Evolutionary conservation across 768 basidiomycete species (phyloP).

Genomic region (Mrakia frigida): DNA sequence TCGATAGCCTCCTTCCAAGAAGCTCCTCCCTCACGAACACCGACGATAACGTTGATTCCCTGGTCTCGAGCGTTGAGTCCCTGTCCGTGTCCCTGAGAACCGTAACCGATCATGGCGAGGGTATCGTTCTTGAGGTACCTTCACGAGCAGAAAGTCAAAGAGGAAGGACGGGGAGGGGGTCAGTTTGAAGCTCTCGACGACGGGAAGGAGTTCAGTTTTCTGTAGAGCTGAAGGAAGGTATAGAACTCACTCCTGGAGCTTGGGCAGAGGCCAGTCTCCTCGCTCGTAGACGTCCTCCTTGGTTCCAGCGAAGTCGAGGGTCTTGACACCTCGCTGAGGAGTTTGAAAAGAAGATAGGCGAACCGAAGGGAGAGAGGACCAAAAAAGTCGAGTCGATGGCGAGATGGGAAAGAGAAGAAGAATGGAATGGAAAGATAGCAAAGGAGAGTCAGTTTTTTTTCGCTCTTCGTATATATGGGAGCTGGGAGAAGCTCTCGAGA

Average conservation of each 20-base stretch:
- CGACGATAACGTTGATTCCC: constrained; percentile 95
- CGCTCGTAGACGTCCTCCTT: constrained; percentile 93
- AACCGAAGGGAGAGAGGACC: constrained; percentile 1
- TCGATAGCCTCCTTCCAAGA: constrained; percentile 92
- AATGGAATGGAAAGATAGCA: background rate
- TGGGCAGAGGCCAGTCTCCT: constrained; percentile 93
- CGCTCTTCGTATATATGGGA: no score
- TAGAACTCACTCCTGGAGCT: constrained; percentile 68
- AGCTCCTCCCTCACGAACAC: constrained; percentile 94
- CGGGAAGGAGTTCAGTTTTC: background rate
- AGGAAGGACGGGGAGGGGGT: background rate
- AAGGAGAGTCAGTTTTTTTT: background rate
- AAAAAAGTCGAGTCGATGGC: constrained; percentile 12
- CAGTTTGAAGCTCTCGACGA: background rate
- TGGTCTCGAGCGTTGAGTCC: constrained; percentile 99
- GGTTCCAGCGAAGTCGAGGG: constrained; percentile 91
- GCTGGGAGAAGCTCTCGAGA: background rate
- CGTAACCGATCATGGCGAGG: constrained; percentile 97
- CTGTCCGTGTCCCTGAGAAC: constrained; percentile 97
- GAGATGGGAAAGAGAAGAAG: constrained; percentile 1
- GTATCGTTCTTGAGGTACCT: constrained; percentile 98
- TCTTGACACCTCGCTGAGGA: constrained; percentile 73
- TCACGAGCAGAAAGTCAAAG: background rate
- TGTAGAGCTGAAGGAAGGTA: background rate
- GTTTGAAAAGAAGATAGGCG: background rate